Evolutionary conservation across 495 filamentous ascomycete genomes (phyloP).

Genomic region (Alectoria sarmentosa): DNA sequence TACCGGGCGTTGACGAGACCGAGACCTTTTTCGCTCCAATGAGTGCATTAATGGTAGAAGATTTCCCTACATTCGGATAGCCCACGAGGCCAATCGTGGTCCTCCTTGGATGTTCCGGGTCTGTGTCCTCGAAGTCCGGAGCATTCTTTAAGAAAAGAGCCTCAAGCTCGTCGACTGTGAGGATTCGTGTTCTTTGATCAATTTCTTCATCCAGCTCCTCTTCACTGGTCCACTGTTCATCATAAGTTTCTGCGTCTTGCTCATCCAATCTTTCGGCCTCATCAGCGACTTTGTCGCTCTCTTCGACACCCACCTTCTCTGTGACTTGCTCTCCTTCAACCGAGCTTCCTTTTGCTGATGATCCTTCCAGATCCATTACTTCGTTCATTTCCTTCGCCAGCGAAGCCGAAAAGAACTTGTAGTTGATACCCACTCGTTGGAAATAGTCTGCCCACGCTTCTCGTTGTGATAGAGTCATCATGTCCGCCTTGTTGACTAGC

Average conservation of each 20-base stretch:
- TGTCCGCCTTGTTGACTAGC: conserved; percentile 97
- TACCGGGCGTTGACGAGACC: conserved; percentile 93
- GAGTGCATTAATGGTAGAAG: conserved; percentile 96
- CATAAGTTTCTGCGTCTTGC: conserved; percentile 28
- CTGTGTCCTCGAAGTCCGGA: conserved; percentile 41
- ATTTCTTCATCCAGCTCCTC: conserved; percentile 37
- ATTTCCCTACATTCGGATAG: conserved; percentile 99
- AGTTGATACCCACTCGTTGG: conserved; percentile 69
- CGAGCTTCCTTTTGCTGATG: too few species aligned
- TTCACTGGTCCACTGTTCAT: conserved; percentile 35
- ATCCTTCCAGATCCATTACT: conserved; percentile 46
- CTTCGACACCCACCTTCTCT: too few species aligned
- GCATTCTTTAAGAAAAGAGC: conserved; percentile 73
- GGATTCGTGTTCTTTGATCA: conserved; percentile 64
- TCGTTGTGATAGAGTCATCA: conserved; percentile 89
- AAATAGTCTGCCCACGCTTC: conserved; percentile 86
- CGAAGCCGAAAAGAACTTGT: conserved; percentile 91
- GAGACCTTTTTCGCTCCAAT: conserved; percentile 98
- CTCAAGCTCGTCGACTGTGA: conserved; percentile 90
- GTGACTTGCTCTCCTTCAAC: too few species aligned
- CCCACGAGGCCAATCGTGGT: conserved; percentile 90
- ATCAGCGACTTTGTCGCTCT: conserved; percentile 32
- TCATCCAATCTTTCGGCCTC: conserved; percentile 36
- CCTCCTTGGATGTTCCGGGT: conserved; percentile 50
- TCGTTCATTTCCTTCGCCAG: conserved; percentile 86